phyloP scores from a whole-genome alignment of 1,284 basidiomycete genomes.

The Taiwanofungus camphoratus region DNA sequence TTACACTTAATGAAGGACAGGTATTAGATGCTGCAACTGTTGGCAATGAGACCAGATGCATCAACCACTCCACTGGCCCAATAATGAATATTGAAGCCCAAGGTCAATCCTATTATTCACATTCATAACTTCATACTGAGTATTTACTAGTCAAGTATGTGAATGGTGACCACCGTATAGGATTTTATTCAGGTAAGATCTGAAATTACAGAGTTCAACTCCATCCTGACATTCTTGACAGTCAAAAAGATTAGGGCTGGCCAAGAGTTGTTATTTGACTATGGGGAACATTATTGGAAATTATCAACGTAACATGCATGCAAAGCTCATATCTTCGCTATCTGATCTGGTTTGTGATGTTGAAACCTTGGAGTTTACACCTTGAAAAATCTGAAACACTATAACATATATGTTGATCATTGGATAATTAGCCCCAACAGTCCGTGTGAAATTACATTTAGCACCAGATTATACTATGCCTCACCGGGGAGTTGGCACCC shows the following conservation, averaged over 20 bases:
- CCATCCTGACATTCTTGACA: conserved; percentile 11
- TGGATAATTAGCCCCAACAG: no score
- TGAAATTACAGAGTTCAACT: background rate
- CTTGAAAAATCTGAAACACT: no score
- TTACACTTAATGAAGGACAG: conserved; percentile 37
- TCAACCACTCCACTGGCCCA: conserved; percentile 42
- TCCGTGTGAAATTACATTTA: no score
- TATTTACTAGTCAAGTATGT: conserved; percentile 45
- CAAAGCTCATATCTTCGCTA: no score
- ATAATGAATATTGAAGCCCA: conserved; percentile 39
- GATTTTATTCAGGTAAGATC: conserved; percentile 44
- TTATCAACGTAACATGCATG: no score
- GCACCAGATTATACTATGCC: no score
- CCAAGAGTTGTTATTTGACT: conserved; percentile 46
- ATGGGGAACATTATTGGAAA: conserved; percentile 38
- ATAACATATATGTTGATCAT: no score
- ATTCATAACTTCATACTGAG: background rate
- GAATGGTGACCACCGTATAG: conserved; percentile 55
- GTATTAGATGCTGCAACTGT: conserved; percentile 45
- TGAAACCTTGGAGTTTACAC: no score
- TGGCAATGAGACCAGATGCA: conserved; percentile 54
- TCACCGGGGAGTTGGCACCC: no score
- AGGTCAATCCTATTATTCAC: conserved; percentile 28
- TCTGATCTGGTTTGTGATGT: no score
- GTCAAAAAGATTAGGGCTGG: conserved; percentile 32